A percentile compares a stretch with the other conserved stretches of the same genome.
These are phyloP conservation scores for Chiua sp. DNA, from an alignment of 1,284 basidiomycete genomes.

Conservation along the genomic window DNA sequence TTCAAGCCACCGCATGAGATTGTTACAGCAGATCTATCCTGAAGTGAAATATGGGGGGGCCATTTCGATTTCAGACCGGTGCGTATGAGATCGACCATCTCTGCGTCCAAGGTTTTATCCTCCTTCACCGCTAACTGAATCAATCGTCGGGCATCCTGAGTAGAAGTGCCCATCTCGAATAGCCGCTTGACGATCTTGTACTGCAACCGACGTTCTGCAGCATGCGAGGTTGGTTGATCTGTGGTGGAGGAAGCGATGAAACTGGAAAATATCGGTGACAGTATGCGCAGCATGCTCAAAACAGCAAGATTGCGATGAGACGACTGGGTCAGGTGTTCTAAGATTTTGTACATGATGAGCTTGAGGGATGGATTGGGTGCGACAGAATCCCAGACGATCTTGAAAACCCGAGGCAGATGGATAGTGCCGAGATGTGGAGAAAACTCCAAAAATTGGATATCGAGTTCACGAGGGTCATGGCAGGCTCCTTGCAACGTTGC, in stretches of 20 bases:
- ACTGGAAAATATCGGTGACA: slow-evolving; percentile 54
- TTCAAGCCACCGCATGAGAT: slow-evolving; percentile 48
- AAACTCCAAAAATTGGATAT: slow-evolving; percentile 42
- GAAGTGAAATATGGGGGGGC: slow-evolving; percentile 76
- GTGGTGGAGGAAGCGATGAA: slow-evolving; percentile 27
- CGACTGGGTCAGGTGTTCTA: slow-evolving; percentile 63
- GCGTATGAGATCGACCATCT: slow-evolving; percentile 71
- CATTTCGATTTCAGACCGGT: slow-evolving; percentile 72
- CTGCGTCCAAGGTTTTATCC: slow-evolving; percentile 56
- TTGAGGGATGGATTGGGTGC: slow-evolving; percentile 42
- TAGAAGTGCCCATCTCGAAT: slow-evolving; percentile 72
- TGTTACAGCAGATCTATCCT: slow-evolving; percentile 54
- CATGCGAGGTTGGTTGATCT: background rate
- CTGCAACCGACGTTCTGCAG: slow-evolving; percentile 54
- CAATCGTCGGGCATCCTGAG: slow-evolving; percentile 60
- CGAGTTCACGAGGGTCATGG: slow-evolving; percentile 44
- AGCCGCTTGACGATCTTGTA: slow-evolving; percentile 66
- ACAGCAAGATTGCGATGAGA: slow-evolving; percentile 73
- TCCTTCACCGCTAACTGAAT: slow-evolving; percentile 61
- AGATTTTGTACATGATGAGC: slow-evolving; percentile 59
- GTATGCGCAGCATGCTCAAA: slow-evolving; percentile 61
- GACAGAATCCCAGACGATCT: slow-evolving; percentile 56
- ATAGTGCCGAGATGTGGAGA: slow-evolving; percentile 48
- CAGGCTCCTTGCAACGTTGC: slow-evolving; percentile 43
- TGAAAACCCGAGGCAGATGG: slow-evolving; percentile 58